Evolutionary conservation across 2,329 filamentous ascomycete genomes (phyloP).

Genomic region (Ophiocordyceps sinensis): DNA sequence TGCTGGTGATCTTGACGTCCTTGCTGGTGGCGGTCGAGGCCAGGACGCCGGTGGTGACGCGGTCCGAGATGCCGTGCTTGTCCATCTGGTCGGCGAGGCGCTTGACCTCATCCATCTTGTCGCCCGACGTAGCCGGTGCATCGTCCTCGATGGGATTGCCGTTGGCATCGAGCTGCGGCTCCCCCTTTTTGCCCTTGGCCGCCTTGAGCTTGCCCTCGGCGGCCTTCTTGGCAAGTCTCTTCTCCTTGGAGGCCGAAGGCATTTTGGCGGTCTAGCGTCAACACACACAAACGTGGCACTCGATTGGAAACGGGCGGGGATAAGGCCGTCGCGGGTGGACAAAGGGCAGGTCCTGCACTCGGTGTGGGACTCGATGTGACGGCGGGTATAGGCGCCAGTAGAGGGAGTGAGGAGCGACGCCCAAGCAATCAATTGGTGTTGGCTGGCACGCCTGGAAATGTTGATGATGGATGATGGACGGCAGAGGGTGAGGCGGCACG

Average conservation of each 20-base stretch:
- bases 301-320: neutral
- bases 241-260: conserved; percentile 57
- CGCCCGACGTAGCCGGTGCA: conserved; percentile 52
- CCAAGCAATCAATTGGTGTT: neutral
- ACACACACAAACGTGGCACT: neutral
- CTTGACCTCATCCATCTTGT: conserved; percentile 69
- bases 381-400: neutral
- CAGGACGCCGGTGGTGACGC: conserved; percentile 94
- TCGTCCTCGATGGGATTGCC: conserved; percentile 42
- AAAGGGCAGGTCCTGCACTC: neutral
- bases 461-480: conserved; percentile 5
- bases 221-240: conserved; percentile 57
- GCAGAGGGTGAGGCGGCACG: conserved; percentile 4
- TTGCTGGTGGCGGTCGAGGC: conserved; percentile 71
- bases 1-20: conserved; percentile 94
- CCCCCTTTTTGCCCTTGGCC: conserved; percentile 58
- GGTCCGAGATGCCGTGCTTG: conserved; percentile 88
- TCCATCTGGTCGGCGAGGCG: conserved; percentile 88
- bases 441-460: conserved; percentile 2
- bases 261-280: conserved; percentile 28
- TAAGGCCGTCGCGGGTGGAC: neutral
- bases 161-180: conserved; percentile 48
- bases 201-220: conserved; percentile 53
- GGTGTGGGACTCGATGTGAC: neutral
- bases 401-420: neutral